phyloP scores from a whole-genome alignment of 371 early-diverging fungal species.

The Mucor plumbeus region DNA sequence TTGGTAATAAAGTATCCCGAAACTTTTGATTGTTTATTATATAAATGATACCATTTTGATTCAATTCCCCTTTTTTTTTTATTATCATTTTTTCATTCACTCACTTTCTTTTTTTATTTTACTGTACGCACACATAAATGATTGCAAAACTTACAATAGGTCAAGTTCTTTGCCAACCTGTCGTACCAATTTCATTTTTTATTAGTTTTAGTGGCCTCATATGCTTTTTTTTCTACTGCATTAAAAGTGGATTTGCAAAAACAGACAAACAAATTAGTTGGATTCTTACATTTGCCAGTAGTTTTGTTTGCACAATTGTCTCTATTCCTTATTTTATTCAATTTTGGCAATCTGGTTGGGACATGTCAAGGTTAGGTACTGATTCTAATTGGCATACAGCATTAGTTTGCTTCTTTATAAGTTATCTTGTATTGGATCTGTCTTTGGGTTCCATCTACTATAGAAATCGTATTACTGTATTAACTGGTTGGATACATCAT shows the following conservation, averaged over 20 bases:
- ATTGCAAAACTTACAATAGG: constrained; percentile 22
- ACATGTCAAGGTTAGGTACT: constrained; percentile 22
- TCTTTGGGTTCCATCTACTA: constrained; percentile 53
- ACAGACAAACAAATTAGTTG: constrained; percentile 45
- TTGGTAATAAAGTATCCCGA: not conserved
- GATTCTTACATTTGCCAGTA: constrained; percentile 47
- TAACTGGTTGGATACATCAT: constrained; percentile 65
- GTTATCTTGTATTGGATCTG: constrained; percentile 51
- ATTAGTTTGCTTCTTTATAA: constrained; percentile 40
- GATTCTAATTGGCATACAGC: constrained; percentile 25
- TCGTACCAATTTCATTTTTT: constrained; percentile 24
- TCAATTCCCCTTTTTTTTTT: not conserved
- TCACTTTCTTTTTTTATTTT: too few relatives aligned
- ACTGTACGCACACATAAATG: not conserved
- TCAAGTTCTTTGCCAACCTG: constrained; percentile 31
- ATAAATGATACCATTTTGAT: not conserved
- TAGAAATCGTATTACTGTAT: constrained; percentile 46
- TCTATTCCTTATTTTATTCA: constrained; percentile 36
- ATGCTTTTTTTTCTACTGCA: constrained; percentile 34
- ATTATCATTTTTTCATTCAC: not conserved
- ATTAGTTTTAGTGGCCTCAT: constrained; percentile 19
- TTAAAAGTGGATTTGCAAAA: constrained; percentile 28
- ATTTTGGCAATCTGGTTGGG: constrained; percentile 42
- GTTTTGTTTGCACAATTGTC: constrained; percentile 37
- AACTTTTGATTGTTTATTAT: not conserved